phyloP scores from a whole-genome alignment of 257 asterid species.

The Salvia hispanica region DNA sequence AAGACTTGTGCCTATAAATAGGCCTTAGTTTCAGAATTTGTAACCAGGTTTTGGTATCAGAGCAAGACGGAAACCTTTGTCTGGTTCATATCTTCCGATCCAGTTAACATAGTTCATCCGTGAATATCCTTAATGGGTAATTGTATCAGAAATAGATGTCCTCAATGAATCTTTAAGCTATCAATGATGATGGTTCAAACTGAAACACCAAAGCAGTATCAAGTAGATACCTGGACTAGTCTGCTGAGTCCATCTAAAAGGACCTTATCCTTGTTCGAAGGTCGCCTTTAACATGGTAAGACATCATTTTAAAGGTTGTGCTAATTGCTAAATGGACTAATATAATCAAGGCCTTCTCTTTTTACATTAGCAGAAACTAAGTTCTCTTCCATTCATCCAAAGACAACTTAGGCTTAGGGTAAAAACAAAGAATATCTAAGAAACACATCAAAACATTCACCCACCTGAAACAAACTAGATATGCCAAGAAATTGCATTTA shows the following conservation, averaged over 20 bases:
- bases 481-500: neutral
- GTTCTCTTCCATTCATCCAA: constrained; percentile 6
- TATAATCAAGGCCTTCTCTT: neutral
- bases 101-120: too few species aligned
- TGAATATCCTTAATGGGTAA: neutral
- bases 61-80: too few species aligned
- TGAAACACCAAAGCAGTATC: neutral
- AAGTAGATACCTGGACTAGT: constrained; percentile 1
- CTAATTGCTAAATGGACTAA: neutral
- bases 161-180: neutral
- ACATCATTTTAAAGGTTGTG: neutral
- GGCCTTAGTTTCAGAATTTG: too few species aligned
- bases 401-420: neutral
- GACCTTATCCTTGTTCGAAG: neutral
- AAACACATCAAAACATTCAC: neutral
- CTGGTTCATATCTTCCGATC: too few species aligned
- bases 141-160: neutral
- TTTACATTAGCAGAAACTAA: neutral
- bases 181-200: neutral
- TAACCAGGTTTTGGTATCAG: too few species aligned
- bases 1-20: too few species aligned
- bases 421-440: neutral
- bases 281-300: neutral
- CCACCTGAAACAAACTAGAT: neutral
- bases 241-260: neutral